phyloP scores from a whole-genome alignment of 371 early-diverging fungal genomes.

The Mortierella sp. region DNA sequence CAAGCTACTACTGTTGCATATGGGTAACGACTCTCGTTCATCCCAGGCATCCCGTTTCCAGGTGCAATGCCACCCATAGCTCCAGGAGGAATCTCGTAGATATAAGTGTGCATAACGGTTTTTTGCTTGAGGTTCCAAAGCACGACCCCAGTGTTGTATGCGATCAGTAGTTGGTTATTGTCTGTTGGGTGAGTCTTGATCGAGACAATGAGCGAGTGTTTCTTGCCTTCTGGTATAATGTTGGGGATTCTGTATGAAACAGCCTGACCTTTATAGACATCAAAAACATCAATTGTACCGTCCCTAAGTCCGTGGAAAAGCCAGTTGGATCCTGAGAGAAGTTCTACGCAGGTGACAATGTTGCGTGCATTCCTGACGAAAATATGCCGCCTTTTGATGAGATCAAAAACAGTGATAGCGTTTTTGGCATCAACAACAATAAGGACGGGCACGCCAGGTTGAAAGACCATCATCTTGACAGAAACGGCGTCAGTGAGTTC shows the following conservation, averaged over 20 bases:
- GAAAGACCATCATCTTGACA: conserved; percentile 66
- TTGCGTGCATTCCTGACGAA: conserved; percentile 59
- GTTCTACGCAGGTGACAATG: conserved; percentile 65
- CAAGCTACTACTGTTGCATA: conserved; percentile 59
- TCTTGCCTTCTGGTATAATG: conserved; percentile 44
- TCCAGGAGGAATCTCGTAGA: conserved; percentile 48
- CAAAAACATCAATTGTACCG: conserved; percentile 68
- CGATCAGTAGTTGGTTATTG: conserved; percentile 64
- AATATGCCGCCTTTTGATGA: conserved; percentile 59
- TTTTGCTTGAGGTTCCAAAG: conserved; percentile 67
- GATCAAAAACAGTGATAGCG: conserved; percentile 64
- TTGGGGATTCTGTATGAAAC: conserved; percentile 64
- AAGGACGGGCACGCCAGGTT: conserved; percentile 62
- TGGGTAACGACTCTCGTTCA: conserved; percentile 36
- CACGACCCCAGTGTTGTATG: conserved; percentile 61
- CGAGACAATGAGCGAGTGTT: conserved; percentile 57
- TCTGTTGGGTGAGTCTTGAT: conserved; percentile 69
- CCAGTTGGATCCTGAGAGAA: conserved; percentile 69
- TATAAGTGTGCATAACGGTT: conserved; percentile 51
- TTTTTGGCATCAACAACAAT: conserved; percentile 65
- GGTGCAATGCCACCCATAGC: conserved; percentile 45
- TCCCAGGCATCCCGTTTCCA: conserved; percentile 12
- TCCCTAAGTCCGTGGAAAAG: conserved; percentile 68
- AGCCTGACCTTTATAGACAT: conserved; percentile 61
- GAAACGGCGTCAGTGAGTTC: conserved; percentile 50